These are phyloP conservation scores for Cryomyces minteri DNA, from an alignment of 495 filamentous ascomycete species.

Conservation along the genomic window DNA sequence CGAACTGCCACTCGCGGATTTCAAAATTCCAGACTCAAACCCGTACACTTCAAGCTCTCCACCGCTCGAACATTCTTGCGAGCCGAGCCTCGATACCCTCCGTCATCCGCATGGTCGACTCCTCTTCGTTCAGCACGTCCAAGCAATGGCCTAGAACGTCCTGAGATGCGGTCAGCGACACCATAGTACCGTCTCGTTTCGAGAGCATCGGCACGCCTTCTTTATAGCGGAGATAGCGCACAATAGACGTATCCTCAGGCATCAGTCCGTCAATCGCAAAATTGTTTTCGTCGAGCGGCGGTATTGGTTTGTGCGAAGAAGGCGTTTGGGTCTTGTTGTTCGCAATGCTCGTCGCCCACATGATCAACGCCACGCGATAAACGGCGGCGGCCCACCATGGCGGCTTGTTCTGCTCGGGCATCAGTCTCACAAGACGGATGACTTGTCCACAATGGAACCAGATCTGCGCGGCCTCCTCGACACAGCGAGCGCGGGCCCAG, in stretches of 20 bases:
- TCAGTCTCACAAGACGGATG: conserved; percentile 3
- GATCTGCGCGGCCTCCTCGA: conserved; percentile 2
- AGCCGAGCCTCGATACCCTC: conserved; percentile 25
- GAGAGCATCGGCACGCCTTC: conserved; percentile 23
- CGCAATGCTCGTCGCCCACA: conserved; percentile 28
- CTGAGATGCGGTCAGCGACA: conserved; percentile 18
- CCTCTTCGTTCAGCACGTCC: conserved; percentile 24
- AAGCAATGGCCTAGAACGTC: conserved; percentile 26
- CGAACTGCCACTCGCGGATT: no score
- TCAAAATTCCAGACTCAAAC: no score
- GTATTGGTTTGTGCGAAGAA: neutral
- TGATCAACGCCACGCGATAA: conserved; percentile 31
- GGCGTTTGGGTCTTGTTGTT: conserved; percentile 6
- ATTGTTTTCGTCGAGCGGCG: conserved; percentile 2
- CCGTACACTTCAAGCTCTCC: no score
- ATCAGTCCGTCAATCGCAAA: conserved; percentile 13
- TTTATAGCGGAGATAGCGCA: conserved; percentile 20
- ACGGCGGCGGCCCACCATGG: conserved; percentile 35
- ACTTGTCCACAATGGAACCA: conserved; percentile 8
- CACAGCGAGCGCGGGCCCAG: neutral
- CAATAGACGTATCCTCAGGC: conserved; percentile 21
- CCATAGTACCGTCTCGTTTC: conserved; percentile 7
- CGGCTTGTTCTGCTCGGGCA: conserved; percentile 22
- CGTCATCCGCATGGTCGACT: conserved; percentile 18
- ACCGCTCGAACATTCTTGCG: no score